Percentiles rank a stretch among this genome's conserved stretches.
phyloP scores from a whole-genome alignment of 1,139 yeast genomes.

The Yamadazyma conglobata region DNA sequence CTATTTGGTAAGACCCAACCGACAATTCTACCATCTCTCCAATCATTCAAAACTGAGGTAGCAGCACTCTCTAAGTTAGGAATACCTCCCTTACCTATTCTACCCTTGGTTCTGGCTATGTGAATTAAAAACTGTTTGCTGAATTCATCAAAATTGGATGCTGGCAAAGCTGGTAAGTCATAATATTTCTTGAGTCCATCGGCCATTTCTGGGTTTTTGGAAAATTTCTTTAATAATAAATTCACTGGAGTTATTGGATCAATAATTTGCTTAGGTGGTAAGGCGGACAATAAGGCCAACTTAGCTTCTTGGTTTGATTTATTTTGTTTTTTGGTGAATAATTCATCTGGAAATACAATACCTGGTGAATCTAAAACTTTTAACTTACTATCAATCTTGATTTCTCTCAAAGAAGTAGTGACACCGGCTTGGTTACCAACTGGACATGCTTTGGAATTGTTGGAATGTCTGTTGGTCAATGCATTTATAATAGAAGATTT shows the following conservation, averaged over 20 bases:
- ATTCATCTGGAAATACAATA: conserved; percentile 83
- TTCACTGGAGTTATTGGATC: conserved; percentile 87
- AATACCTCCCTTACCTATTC: conserved; percentile 89
- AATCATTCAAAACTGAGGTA: conserved; percentile 77
- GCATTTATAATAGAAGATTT: conserved; percentile 94
- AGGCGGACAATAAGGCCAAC: conserved; percentile 79
- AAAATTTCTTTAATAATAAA: conserved; percentile 68
- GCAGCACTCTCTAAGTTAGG: conserved; percentile 90
- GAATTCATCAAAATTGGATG: conserved; percentile 59
- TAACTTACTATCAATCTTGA: conserved; percentile 85
- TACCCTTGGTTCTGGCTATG: conserved; percentile 88
- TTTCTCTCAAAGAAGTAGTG: conserved; percentile 86
- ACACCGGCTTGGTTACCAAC: conserved; percentile 98
- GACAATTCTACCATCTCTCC: conserved; percentile 93
- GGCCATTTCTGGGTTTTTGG: conserved; percentile 70
- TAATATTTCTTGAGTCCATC: conserved; percentile 71
- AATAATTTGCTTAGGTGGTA: conserved; percentile 80
- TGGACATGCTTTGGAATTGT: conserved; percentile 73
- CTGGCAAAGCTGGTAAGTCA: conserved; percentile 78
- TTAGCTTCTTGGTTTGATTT: conserved; percentile 79
- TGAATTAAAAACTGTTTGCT: conserved; percentile 85
- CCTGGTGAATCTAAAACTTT: conserved; percentile 95
- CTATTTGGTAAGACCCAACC: conserved; percentile 90
- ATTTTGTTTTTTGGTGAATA: conserved; percentile 40
- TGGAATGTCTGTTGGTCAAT: conserved; percentile 77